Evolutionary conservation across 352 stramenopile species (phyloP).

Genomic region (Vaucheria bursata): DNA sequence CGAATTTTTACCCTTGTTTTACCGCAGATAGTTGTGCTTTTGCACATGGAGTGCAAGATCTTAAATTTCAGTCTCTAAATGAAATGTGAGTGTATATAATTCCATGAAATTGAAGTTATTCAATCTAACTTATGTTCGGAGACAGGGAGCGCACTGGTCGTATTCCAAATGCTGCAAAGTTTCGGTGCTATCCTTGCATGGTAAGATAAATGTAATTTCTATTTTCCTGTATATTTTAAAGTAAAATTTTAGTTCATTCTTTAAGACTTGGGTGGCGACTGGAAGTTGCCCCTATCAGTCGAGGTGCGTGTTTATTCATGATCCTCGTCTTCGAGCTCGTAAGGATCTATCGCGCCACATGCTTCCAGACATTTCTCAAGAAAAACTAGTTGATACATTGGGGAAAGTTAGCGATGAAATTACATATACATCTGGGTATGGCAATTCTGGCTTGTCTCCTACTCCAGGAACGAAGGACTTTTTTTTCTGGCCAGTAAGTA

Average conservation of each 20-base stretch:
- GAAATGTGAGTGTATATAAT: conserved; percentile 24
- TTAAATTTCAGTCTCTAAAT: conserved; percentile 25
- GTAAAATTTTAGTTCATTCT: too few relatives aligned
- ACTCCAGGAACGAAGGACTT: not conserved
- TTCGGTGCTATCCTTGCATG: conserved; percentile 33
- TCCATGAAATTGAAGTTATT: not conserved
- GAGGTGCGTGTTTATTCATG: conserved; percentile 45
- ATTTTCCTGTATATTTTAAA: too few relatives aligned
- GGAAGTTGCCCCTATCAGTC: not conserved
- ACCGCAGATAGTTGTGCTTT: conserved; percentile 34
- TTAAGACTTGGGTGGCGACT: conserved; percentile 6
- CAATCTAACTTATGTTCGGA: not conserved
- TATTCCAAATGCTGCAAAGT: conserved; percentile 38
- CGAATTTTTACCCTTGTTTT: not conserved
- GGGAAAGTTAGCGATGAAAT: too few relatives aligned
- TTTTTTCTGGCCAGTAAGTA: conserved; percentile 8
- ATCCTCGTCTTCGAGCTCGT: conserved; percentile 34
- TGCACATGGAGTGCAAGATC: conserved; percentile 31
- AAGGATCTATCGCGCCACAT: too few relatives aligned
- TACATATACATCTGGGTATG: not conserved
- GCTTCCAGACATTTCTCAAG: too few relatives aligned
- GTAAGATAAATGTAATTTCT: conserved; percentile 13
- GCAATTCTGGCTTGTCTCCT: not conserved
- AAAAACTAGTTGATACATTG: too few relatives aligned
- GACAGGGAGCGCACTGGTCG: conserved; percentile 23